Evolutionary conservation across 2,329 filamentous ascomycete species (phyloP).

Genomic region (Aspergillus piperis): DNA sequence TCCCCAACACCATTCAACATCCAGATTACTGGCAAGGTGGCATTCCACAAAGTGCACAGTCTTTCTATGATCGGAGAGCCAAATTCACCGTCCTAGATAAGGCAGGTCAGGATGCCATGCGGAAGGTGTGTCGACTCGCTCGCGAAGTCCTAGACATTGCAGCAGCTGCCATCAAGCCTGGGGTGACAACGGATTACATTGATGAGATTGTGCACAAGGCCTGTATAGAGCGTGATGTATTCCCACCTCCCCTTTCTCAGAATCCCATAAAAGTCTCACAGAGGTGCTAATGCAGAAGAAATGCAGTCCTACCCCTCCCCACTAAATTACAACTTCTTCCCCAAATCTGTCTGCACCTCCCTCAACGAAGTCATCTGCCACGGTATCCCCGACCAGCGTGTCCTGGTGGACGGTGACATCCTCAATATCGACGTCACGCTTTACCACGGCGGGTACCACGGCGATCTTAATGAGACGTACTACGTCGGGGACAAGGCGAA

Average conservation of each 20-base stretch:
- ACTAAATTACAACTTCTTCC: constrained; percentile 88
- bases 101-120: constrained; percentile 77
- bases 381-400: constrained; percentile 84
- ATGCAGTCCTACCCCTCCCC: constrained; percentile 84
- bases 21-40: constrained; percentile 84
- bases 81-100: constrained; percentile 77
- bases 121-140: constrained; percentile 78
- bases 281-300: background rate
- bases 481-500: constrained; percentile 83
- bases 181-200: constrained; percentile 86
- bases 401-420: constrained; percentile 84
- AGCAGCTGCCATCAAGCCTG: constrained; percentile 74
- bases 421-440: constrained; percentile 90
- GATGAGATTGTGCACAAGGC: constrained; percentile 90
- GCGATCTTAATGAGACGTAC: constrained; percentile 93
- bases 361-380: constrained; percentile 95
- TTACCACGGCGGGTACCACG: constrained; percentile 88
- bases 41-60: constrained; percentile 60
- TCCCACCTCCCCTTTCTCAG: background rate
- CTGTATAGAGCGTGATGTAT: constrained; percentile 74
- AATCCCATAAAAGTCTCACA: too few species aligned
- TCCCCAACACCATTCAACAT: constrained; percentile 74
- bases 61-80: constrained; percentile 59
- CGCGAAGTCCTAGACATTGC: constrained; percentile 87
- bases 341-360: constrained; percentile 92